phyloP scores from a whole-genome alignment of 768 basidiomycete species.

The Termitomyces sp. region DNA sequence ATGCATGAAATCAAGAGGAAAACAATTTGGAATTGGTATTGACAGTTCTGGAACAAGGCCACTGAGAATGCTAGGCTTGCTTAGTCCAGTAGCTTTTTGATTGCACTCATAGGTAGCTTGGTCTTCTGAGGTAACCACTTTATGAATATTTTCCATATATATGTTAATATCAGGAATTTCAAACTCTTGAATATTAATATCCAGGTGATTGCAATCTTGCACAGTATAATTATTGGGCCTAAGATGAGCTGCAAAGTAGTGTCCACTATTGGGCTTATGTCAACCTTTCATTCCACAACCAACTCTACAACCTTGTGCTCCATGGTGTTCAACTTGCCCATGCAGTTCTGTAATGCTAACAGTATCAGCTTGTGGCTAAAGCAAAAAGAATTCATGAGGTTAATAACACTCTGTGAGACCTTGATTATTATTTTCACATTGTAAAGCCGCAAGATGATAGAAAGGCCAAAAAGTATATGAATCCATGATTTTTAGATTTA shows the following conservation, averaged over 20 bases:
- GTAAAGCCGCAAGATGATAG: constrained; percentile 6
- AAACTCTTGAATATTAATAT: too few relatives aligned
- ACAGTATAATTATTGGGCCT: background rate
- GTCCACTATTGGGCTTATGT: constrained; percentile 15
- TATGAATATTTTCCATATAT: too few relatives aligned
- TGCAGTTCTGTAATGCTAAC: constrained; percentile 13
- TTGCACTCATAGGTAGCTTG: too few relatives aligned
- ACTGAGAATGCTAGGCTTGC: too few relatives aligned
- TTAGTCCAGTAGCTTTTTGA: too few relatives aligned
- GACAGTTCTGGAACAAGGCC: too few relatives aligned
- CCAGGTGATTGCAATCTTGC: too few relatives aligned
- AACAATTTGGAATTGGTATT: too few relatives aligned
- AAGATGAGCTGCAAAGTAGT: constrained; percentile 10
- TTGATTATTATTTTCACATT: background rate
- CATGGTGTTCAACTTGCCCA: constrained; percentile 25
- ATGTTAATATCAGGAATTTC: too few relatives aligned
- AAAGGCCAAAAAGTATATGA: constrained; percentile 30
- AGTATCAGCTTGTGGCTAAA: constrained; percentile 13
- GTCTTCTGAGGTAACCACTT: too few relatives aligned
- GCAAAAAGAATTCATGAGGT: constrained; percentile 5
- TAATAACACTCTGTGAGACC: background rate
- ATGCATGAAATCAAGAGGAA: too few relatives aligned
- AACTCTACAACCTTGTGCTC: constrained; percentile 23
- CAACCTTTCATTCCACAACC: constrained; percentile 22
- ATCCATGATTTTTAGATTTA: constrained; percentile 32